Conservation (phyloP, 2,329 filamentous ascomycete species). For the Penicillium thymicola region DNA sequence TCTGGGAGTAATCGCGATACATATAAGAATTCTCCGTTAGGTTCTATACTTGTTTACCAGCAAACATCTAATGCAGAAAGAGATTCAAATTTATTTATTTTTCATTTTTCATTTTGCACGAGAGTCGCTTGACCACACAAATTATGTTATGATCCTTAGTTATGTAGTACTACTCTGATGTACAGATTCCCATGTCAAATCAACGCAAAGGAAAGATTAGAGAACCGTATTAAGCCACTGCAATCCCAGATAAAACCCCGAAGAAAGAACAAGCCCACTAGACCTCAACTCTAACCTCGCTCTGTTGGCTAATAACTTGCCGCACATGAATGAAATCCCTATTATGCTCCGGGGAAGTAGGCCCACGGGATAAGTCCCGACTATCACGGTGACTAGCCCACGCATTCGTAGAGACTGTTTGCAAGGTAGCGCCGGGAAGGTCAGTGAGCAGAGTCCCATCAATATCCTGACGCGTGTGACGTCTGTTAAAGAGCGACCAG, state of each 20-base stretch:
- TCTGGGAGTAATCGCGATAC: background rate
- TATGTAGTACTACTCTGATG: background rate
- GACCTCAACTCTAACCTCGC: constrained; percentile 24
- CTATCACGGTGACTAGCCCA: constrained; percentile 32
- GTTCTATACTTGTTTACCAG: background rate
- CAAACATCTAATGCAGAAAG: background rate
- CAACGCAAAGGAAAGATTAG: background rate
- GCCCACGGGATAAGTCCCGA: constrained; percentile 16
- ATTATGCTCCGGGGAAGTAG: constrained; percentile 1
- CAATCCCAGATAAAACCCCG: background rate
- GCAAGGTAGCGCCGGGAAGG: constrained; percentile 18
- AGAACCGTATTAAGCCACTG: background rate
- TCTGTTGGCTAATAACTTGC: constrained; percentile 35
- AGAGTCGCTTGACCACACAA: background rate
- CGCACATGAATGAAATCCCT: constrained; percentile 31
- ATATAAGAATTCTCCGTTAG: background rate
- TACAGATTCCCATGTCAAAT: background rate
- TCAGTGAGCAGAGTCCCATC: constrained; percentile 15
- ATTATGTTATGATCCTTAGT: background rate
- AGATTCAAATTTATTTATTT: background rate
- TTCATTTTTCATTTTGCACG: background rate
- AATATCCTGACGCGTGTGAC: background rate
- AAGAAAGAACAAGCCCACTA: background rate
- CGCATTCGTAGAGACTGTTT: constrained; percentile 31
- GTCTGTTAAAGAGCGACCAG: constrained; percentile 13